Evolutionary conservation across 495 filamentous ascomycete genomes (phyloP), one percentile per base, ranked within the genome.

Genomic region (Massariosphaeria phaeospora): DNA sequence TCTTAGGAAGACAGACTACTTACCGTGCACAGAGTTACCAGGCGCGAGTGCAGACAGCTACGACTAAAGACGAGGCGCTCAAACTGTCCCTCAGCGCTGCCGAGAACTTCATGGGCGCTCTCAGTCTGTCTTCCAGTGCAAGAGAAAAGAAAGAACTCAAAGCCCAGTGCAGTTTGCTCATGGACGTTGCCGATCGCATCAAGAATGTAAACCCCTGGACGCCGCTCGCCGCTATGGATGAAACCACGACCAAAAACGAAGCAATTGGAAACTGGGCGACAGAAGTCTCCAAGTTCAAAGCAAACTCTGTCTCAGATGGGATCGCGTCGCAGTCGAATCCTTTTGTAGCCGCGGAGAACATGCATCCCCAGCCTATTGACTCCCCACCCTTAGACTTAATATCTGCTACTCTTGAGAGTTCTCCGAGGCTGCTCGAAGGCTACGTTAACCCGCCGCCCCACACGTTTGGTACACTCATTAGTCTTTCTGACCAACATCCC

Each of bases 81-180:
- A 70, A 83, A 31, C 78, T 82, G 57, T 83, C 86, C 48, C 86
- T 93, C 65, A 15, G 23, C 27, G 39, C 31, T 3, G 82, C 80
- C 13, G 86, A 95, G 61, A 69, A 84, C 38, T 88, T 88, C 54
- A 88, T 95, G 81, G 80, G 80, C 63, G 87, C 85, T 1, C 67
- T 85, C 47, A 72, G 73, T 38, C 67, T 81, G 40, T 74, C 72
- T 8, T 74, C 72, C 5, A 69, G 66, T 26, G 58, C 72, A 11
- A 69, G 70, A 17, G 84, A 91, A 23, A 85, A 79, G 52, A 66
- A 70, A 10, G 69, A 72, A 10, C 69, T 93, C 15, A 80, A 79
- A 30, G 65, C 69, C 13, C 87, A 85, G 70, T 86, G 80, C 68
- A 77, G 82, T 54, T 75, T 80, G 42, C 69, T 90, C 18, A 26